phyloP scores from a whole-genome alignment of 352 stramenopile species.

The Poterioochromonas sp. region DNA sequence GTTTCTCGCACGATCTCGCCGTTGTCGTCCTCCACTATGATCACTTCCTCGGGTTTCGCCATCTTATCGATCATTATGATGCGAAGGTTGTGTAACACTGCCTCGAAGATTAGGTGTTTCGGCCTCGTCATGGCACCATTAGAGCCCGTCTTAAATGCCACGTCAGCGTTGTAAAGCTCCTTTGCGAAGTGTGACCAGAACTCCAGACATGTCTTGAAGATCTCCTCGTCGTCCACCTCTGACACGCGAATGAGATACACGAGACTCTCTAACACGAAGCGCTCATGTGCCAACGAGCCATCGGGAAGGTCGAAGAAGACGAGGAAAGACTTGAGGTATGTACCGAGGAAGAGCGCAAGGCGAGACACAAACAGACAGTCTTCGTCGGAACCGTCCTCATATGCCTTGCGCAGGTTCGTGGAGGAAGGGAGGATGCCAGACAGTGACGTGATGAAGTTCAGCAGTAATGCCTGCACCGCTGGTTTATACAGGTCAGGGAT shows the following conservation, averaged over 20 bases:
- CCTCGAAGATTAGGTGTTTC: conserved; percentile 44
- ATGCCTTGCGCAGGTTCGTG: conserved; percentile 63
- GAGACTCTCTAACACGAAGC: conserved; percentile 66
- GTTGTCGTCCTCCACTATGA: conserved; percentile 99
- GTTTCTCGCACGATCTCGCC: conserved; percentile 84
- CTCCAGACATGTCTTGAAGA: conserved; percentile 98
- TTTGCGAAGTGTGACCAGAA: conserved; percentile 93
- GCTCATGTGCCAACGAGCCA: background rate
- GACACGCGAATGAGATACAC: conserved; percentile 73
- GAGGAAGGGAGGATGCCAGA: conserved; percentile 66
- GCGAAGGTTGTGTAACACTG: conserved; percentile 84
- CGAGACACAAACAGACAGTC: conserved; percentile 93
- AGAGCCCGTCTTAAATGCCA: conserved; percentile 52
- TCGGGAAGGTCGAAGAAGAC: conserved; percentile 68
- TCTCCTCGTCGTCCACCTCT: conserved; percentile 79
- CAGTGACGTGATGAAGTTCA: conserved; percentile 81
- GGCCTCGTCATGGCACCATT: background rate
- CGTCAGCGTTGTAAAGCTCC: conserved; percentile 84
- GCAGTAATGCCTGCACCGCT: conserved; percentile 87
- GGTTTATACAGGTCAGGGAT: conserved; percentile 69
- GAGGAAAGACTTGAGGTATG: conserved; percentile 75
- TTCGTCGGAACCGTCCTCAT: conserved; percentile 79
- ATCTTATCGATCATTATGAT: conserved; percentile 98
- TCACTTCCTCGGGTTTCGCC: conserved; percentile 98
- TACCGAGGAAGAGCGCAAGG: conserved; percentile 85